Conservation (phyloP, 345 rosid species). For the Dipteronia sinensis region DNA sequence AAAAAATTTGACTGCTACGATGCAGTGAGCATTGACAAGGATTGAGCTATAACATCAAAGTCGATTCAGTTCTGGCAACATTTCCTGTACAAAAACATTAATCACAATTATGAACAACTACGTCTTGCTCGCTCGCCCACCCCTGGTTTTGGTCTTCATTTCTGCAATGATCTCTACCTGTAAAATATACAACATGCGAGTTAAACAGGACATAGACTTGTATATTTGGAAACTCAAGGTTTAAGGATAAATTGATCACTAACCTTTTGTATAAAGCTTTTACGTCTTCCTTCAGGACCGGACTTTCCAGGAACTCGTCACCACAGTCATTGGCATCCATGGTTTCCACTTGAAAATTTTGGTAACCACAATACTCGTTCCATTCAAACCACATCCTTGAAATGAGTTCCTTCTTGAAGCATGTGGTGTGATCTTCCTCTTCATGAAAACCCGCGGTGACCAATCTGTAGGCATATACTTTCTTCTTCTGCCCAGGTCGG, state of each 20-base stretch:
- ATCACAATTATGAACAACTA: not conserved
- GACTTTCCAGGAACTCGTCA: constrained; percentile 69
- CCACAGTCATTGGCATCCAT: constrained; percentile 54
- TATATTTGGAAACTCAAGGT: not conserved
- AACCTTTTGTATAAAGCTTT: constrained; percentile 73
- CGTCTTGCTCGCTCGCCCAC: not conserved
- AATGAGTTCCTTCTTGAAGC: constrained; percentile 75
- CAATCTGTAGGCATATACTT: constrained; percentile 69
- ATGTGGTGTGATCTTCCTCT: constrained; percentile 61
- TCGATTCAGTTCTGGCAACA: not conserved
- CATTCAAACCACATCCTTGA: constrained; percentile 96
- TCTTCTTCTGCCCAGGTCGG: constrained; percentile 84
- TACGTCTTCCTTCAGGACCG: constrained; percentile 56
- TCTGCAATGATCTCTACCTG: constrained; percentile 28
- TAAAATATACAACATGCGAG: constrained; percentile 16
- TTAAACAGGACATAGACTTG: not conserved
- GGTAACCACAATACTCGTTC: constrained; percentile 64
- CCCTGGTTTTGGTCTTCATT: too few relatives aligned
- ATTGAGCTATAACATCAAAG: not conserved
- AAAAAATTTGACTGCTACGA: too few relatives aligned
- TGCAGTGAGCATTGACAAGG: not conserved
- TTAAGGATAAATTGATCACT: constrained; percentile 9
- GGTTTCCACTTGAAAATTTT: constrained; percentile 49
- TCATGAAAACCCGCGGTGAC: constrained; percentile 83
- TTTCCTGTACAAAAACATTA: not conserved